These are phyloP conservation scores for Crepidotus variabilis DNA, from an alignment of 768 basidiomycete genomes.

Conservation along the genomic window DNA sequence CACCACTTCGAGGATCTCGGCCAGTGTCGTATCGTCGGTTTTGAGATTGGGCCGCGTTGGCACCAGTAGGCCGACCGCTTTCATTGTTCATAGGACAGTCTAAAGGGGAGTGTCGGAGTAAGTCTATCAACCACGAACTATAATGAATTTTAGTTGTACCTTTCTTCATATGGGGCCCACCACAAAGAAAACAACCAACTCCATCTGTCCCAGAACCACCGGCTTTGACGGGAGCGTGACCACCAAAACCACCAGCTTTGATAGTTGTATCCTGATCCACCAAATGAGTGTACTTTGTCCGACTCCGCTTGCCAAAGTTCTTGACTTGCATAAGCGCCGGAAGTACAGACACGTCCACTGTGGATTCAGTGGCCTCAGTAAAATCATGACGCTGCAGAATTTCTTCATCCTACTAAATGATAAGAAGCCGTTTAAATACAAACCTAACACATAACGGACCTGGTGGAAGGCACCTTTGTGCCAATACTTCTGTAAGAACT, in stretches of 20 bases:
- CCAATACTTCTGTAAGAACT: conserved; percentile 97
- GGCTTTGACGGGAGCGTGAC: conserved; percentile 44
- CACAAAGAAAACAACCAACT: conserved; percentile 88
- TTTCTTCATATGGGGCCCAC: conserved; percentile 91
- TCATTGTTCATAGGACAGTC: conserved; percentile 30
- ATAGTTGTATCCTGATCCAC: conserved; percentile 90
- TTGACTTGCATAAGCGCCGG: conserved; percentile 97
- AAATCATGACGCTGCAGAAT: conserved; percentile 81
- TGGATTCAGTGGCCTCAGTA: conserved; percentile 86
- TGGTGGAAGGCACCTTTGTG: conserved; percentile 99
- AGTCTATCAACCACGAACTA: neutral
- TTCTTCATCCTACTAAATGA: conserved; percentile 62
- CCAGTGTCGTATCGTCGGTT: conserved; percentile 12
- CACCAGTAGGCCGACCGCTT: conserved; percentile 18
- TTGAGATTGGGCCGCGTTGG: conserved; percentile 16
- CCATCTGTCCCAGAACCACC: conserved; percentile 55
- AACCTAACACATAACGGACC: conserved; percentile 38
- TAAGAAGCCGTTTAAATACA: neutral
- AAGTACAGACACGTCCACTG: conserved; percentile 81
- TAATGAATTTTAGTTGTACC: conserved; percentile 37
- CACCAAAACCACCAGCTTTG: conserved; percentile 62
- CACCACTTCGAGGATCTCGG: conserved; percentile 5
- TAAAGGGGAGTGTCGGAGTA: conserved; percentile 7
- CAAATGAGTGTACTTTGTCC: conserved; percentile 95
- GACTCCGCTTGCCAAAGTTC: conserved; percentile 89